Percentiles rank a stretch among this genome's conserved stretches.
phyloP scores from a whole-genome alignment of 495 filamentous ascomycete genomes.

The Hypoxylon rickii region DNA sequence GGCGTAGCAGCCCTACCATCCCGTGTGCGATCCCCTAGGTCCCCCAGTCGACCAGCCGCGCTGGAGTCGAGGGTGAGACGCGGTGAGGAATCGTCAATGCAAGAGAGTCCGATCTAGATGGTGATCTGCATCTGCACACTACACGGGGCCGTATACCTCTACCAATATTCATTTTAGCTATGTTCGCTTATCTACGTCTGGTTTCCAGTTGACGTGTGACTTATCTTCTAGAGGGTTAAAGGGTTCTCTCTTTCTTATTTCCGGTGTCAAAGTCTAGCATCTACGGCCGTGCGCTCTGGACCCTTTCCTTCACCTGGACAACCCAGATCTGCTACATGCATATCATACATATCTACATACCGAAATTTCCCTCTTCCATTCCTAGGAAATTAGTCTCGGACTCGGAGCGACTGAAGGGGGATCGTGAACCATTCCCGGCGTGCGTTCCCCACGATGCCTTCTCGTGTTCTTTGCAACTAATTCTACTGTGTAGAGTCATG shows the following conservation, averaged over 20 bases:
- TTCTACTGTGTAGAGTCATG: too few relatives aligned
- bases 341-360: too few relatives aligned
- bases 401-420: slow-evolving; percentile 9
- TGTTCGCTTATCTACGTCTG: slow-evolving; percentile 6
- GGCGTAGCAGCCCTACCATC: slow-evolving; percentile 1
- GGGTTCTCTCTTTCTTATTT: too few relatives aligned
- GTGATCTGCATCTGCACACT: too few relatives aligned
- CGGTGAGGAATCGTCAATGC: slow-evolving; percentile 18
- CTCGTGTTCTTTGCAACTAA: too few relatives aligned
- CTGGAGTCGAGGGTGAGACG: slow-evolving; percentile 29
- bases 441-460: too few relatives aligned
- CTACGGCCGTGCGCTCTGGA: not conserved
- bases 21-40: not conserved
- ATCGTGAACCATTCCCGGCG: slow-evolving; percentile 21
- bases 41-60: slow-evolving; percentile 7
- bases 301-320: too few relatives aligned
- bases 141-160: slow-evolving; percentile 6
- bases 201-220: too few relatives aligned
- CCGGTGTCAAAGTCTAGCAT: slow-evolving; percentile 5
- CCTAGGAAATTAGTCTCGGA: not conserved
- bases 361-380: too few relatives aligned
- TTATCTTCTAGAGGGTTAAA: too few relatives aligned
- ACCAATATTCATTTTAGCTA: slow-evolving; percentile 7
- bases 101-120: slow-evolving; percentile 26
- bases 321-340: too few relatives aligned